These are phyloP conservation scores for California macrophylla DNA, from an alignment of 441 rosid genomes.

Conservation along the genomic window DNA sequence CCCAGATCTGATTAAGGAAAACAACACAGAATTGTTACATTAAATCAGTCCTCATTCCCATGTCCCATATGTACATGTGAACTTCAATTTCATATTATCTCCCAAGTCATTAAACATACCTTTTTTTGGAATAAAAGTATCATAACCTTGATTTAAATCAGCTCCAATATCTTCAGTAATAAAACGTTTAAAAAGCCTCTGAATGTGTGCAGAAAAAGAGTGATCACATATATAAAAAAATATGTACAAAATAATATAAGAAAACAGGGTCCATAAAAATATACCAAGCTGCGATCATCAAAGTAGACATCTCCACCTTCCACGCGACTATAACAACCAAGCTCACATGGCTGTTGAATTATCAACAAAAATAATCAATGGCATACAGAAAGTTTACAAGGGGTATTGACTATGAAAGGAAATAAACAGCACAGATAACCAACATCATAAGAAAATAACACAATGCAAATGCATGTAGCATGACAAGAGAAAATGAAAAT, in stretches of 20 bases:
- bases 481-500: background rate
- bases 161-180: conserved; percentile 76
- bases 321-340: conserved; percentile 73
- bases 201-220: conserved; percentile 15
- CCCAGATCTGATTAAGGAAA: conserved; percentile 57
- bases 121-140: conserved; percentile 66
- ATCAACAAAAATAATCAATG: conserved; percentile 12
- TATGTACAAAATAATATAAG: background rate
- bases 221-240: background rate
- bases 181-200: conserved; percentile 84
- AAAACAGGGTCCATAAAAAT: conserved; percentile 22
- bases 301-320: conserved; percentile 79
- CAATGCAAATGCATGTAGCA: conserved; percentile 1
- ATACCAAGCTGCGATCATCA: conserved; percentile 70
- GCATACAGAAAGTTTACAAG: background rate
- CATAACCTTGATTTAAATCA: conserved; percentile 82
- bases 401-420: background rate
- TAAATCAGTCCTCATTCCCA: conserved; percentile 17
- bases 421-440: background rate
- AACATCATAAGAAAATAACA: background rate
- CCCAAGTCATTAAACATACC: conserved; percentile 33
- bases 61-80: background rate
- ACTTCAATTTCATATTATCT: background rate
- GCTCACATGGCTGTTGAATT: conserved; percentile 65
- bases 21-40: conserved; percentile 13